A percentile compares a stretch with the other conserved stretches of the same genome.
These are phyloP conservation scores for Mycena kentingensis DNA, from an alignment of 768 basidiomycete genomes.

Conservation along the genomic window DNA sequence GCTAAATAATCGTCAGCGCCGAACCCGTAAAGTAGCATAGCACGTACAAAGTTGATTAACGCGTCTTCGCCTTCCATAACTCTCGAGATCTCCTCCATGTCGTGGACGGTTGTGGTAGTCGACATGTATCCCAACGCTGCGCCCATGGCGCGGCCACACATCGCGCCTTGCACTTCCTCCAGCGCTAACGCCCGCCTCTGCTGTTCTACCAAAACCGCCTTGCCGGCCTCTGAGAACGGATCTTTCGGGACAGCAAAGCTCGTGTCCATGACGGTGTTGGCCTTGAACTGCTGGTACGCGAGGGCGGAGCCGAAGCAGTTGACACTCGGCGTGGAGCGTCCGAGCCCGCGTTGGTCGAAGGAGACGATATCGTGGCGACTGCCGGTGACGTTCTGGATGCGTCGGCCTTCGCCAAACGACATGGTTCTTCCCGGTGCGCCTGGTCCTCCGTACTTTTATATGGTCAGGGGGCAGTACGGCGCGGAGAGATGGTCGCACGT, in stretches of 20 bases:
- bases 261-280: conserved; percentile 23
- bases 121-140: conserved; percentile 18
- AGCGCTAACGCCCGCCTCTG: conserved; percentile 21
- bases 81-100: conserved; percentile 22
- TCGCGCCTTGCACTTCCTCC: conserved; percentile 10
- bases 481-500: not conserved
- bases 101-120: conserved; percentile 18
- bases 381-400: conserved; percentile 12
- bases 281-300: conserved; percentile 17
- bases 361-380: conserved; percentile 24
- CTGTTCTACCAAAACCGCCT: conserved; percentile 21
- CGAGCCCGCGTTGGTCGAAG: conserved; percentile 24
- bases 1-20: not conserved
- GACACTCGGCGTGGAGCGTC: conserved; percentile 17
- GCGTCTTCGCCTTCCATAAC: conserved; percentile 16
- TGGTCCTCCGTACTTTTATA: conserved; percentile 17
- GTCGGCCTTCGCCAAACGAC: conserved; percentile 3
- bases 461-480: not conserved
- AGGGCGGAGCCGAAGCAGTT: conserved; percentile 18
- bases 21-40: not conserved
- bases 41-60: conserved; percentile 17
- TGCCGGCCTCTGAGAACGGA: conserved; percentile 17
- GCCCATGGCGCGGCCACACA: conserved; percentile 17
- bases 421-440: conserved; percentile 11
- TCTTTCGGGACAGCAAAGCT: conserved; percentile 18